phyloP scores from a whole-genome alignment of 2,329 filamentous ascomycete species.

The Neonectria punicea region DNA sequence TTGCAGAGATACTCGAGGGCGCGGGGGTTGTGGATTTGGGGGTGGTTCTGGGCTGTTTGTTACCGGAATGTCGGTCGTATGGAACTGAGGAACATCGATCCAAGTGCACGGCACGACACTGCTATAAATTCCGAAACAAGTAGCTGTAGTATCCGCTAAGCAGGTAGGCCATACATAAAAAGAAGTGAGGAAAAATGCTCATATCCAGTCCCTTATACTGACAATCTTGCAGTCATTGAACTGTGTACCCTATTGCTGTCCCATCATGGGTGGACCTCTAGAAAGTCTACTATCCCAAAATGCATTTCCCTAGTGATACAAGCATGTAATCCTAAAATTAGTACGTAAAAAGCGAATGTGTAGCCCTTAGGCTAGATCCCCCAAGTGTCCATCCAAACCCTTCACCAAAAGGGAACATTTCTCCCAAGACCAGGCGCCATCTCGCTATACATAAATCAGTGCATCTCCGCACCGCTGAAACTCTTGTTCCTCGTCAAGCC shows the following conservation, averaged over 20 bases:
- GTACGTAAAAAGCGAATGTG: not conserved
- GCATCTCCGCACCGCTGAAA: constrained; percentile 58
- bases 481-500: constrained; percentile 60
- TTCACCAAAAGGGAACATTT: not conserved
- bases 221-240: not conserved
- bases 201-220: not conserved
- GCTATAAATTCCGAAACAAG: not conserved
- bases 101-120: not conserved
- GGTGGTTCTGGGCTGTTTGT: not conserved
- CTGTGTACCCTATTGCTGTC: not conserved
- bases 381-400: not conserved
- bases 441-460: constrained; percentile 24
- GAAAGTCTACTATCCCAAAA: not conserved
- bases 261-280: not conserved
- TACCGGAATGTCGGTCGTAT: not conserved
- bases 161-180: not conserved
- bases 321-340: not conserved
- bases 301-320: not conserved
- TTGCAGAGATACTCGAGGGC: not conserved
- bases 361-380: not conserved
- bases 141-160: not conserved
- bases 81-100: not conserved
- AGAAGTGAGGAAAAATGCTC: not conserved
- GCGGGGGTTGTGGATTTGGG: too few relatives aligned
- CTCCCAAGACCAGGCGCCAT: constrained; percentile 16